Percentiles rank a stretch among this genome's conserved stretches.
Evolutionary conservation across 345 rosid genomes (phyloP).

Genomic region (Trapa incisa): DNA sequence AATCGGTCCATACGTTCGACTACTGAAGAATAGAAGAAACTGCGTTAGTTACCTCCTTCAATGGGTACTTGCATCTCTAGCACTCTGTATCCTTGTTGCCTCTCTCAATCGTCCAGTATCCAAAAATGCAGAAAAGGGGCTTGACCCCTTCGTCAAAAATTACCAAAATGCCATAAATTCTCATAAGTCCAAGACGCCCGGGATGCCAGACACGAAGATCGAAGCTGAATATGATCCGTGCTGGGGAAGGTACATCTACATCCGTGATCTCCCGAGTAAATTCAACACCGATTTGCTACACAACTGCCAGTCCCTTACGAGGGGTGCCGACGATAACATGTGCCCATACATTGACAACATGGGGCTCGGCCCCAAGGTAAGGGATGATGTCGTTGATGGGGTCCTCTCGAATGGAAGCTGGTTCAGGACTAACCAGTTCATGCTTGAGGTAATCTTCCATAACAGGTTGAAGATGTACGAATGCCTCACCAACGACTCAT

Average conservation of each 20-base stretch:
- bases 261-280: slow-evolving; percentile 41
- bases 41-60: neutral
- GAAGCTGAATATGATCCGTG: slow-evolving; percentile 22
- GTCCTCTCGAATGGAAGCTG: slow-evolving; percentile 34
- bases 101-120: neutral
- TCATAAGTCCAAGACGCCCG: neutral
- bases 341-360: slow-evolving; percentile 44
- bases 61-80: neutral
- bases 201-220: neutral
- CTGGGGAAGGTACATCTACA: slow-evolving; percentile 43
- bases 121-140: neutral
- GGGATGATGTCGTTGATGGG: slow-evolving; percentile 13
- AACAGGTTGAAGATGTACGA: slow-evolving; percentile 40
- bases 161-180: slow-evolving; percentile 1
- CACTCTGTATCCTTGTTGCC: neutral
- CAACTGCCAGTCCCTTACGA: slow-evolving; percentile 31
- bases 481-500: slow-evolving; percentile 45
- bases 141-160: slow-evolving; percentile 3
- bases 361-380: slow-evolving; percentile 43
- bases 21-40: neutral
- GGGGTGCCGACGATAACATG: slow-evolving; percentile 43
- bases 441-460: slow-evolving; percentile 56
- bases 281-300: slow-evolving; percentile 40
- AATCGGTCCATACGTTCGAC: neutral
- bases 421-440: slow-evolving; percentile 54